Base-by-base conservation (phyloP, 1,139 yeast genomes). In the Blastobotrys elegans region DNA sequence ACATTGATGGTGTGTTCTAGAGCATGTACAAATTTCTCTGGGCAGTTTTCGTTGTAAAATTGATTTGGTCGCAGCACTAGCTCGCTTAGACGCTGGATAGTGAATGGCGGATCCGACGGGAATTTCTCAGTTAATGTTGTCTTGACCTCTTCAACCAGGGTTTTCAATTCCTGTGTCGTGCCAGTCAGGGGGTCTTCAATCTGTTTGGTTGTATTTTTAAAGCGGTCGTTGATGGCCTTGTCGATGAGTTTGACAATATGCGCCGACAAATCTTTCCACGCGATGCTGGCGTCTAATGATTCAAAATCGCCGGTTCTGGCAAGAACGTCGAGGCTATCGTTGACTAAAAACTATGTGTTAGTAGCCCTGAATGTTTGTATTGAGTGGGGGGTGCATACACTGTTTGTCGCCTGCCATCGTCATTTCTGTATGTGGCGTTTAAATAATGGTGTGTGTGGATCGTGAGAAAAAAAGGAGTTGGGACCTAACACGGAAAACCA, bases 31-130 rank as follows among this genome's bases (percentile, higher is more conserved):
- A 63, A 72, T 55, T 71, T 72, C 36, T 66, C 66, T 1, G 63
- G 65, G 29, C 59, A 63, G 20, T 61, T 56, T 1, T 53, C 56
- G 2, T 72, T 53, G 37, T 66, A 66, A 54, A 70, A 71, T 20
- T 69, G 68, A 16, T 52, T 53, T 0, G 83, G 82, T 13, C 67
- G 61, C 0, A 62, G 44, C 1, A 80, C 52, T 17, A 82, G 61
- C 59, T 82, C 88, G 0, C 80, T 74, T 7, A 82, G 55, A 46
- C 88, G 62, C 42, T 72, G 69, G 1, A 79, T 58, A 0, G 86
- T 81, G 60, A 79, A 82, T 0, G 87, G 88, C 1, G 86, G 82
- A 1, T 60, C 50, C 1, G 56, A 52, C 1, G 50, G 20, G 54
- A 75, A 78, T 33, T 58, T 59, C 2, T 44, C 51, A 1, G 48